A percentile compares a stretch with the other conserved stretches of the same genome.
phyloP scores from a whole-genome alignment of 148 eudicot genomes.

The Rhododendron williamsianum region DNA sequence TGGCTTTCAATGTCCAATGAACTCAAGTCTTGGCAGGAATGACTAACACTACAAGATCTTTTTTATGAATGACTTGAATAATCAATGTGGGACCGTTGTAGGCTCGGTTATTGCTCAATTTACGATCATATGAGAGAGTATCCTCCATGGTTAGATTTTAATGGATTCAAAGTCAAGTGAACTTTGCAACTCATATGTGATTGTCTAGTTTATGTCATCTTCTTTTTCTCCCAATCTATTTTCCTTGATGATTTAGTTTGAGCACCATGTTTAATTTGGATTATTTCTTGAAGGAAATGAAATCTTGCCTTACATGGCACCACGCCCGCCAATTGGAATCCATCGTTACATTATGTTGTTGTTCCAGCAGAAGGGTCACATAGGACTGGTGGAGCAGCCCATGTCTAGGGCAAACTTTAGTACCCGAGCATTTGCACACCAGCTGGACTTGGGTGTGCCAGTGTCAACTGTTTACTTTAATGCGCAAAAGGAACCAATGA shows the following conservation, averaged over 20 bases:
- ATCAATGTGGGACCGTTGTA: neutral
- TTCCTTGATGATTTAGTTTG: neutral
- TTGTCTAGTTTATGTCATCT: neutral
- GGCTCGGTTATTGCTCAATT: neutral
- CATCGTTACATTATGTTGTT: conserved; percentile 13
- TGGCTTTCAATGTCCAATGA: neutral
- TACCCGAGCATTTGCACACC: conserved; percentile 15
- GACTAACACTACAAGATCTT: neutral
- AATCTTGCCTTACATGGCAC: conserved; percentile 11
- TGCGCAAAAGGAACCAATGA: conserved; percentile 16
- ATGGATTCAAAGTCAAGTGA: neutral
- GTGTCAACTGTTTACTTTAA: conserved; percentile 20
- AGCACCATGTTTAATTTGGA: neutral
- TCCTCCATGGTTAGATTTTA: neutral
- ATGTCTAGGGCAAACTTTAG: conserved; percentile 7
- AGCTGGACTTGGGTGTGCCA: conserved; percentile 12
- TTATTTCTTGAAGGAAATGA: conserved; percentile 12
- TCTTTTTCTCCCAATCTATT: neutral
- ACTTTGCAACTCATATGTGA: neutral
- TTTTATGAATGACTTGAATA: neutral
- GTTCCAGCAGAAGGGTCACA: conserved; percentile 3
- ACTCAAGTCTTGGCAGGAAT: neutral
- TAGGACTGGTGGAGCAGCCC: conserved; percentile 4
- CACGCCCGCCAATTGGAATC: conserved; percentile 13
- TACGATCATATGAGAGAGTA: neutral